Percentiles rank a stretch among this genome's conserved stretches.
Evolutionary conservation across 129 eudicot genomes (phyloP).

Genomic region (sunflower (Helianthus annuus)): DNA sequence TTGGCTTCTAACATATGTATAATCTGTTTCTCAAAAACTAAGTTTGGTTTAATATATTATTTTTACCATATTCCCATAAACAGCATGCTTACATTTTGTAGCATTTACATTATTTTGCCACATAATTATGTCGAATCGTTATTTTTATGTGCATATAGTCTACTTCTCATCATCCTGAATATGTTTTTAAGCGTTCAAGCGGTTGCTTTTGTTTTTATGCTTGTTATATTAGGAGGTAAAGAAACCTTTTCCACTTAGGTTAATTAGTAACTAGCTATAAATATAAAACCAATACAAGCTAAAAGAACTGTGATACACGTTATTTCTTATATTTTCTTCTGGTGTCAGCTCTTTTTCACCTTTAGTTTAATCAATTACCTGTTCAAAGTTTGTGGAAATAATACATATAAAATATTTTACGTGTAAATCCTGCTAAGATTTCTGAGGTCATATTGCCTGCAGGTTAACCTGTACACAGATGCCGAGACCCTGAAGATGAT

Average conservation of each 20-base stretch:
- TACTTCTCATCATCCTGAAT: not conserved
- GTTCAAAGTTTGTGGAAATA: constrained; percentile 8
- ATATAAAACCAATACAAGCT: not conserved
- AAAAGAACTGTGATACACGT: not conserved
- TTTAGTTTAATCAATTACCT: constrained; percentile 11
- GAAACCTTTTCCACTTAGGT: not conserved
- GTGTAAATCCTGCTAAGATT: constrained; percentile 1
- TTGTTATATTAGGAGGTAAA: constrained; percentile 13
- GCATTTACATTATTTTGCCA: constrained; percentile 9
- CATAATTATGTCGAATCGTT: not conserved
- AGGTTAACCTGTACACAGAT: constrained; percentile 73
- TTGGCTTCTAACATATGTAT: not conserved
- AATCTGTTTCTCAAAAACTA: not conserved
- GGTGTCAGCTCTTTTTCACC: not conserved
- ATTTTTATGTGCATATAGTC: not conserved
- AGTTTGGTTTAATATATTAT: constrained; percentile 1
- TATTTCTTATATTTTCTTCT: not conserved
- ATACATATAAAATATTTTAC: not conserved
- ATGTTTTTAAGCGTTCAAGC: not conserved
- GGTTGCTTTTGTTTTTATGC: not conserved
- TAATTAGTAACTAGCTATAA: constrained; percentile 9
- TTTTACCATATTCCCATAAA: constrained; percentile 3
- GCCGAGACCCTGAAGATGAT: constrained; percentile 63
- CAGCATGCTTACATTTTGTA: constrained; percentile 17
- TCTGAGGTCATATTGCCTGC: constrained; percentile 36